These are phyloP conservation scores for Talaromyces sp. DNA, from an alignment of 2,329 filamentous ascomycete genomes.

Conservation along the genomic window DNA sequence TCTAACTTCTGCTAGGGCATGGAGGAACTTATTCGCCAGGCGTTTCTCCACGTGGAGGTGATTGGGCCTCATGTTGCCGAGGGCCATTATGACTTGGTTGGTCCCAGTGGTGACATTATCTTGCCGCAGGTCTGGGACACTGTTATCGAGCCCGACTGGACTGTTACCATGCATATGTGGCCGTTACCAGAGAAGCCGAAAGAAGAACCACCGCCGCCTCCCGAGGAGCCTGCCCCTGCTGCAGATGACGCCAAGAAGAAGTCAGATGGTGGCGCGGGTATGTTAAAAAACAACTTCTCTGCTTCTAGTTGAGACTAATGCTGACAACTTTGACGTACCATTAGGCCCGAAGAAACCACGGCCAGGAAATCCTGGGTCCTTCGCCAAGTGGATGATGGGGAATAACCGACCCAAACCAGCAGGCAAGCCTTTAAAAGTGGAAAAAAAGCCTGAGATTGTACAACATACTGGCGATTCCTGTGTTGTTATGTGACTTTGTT, in stretches of 20 bases:
- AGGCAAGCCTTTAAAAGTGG: conserved; percentile 40
- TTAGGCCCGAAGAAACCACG: conserved; percentile 28
- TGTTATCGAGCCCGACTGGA: conserved; percentile 72
- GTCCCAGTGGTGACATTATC: conserved; percentile 76
- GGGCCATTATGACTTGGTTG: conserved; percentile 74
- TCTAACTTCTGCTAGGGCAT: conserved; percentile 57
- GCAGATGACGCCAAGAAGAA: conserved; percentile 28
- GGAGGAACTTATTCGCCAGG: conserved; percentile 80
- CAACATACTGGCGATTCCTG: conserved; percentile 24
- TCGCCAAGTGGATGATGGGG: conserved; percentile 43
- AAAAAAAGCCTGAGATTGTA: conserved; percentile 41
- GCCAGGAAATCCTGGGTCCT: conserved; percentile 26
- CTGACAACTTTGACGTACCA: conserved; percentile 2
- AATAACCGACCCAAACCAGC: conserved; percentile 20
- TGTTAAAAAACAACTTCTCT: conserved; percentile 12
- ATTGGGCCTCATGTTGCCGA: conserved; percentile 71
- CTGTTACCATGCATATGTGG: conserved; percentile 64
- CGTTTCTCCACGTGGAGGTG: conserved; percentile 71
- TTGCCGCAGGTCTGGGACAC: conserved; percentile 77
- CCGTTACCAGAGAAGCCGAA: conserved; percentile 51
- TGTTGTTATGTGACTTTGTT: conserved; percentile 25
- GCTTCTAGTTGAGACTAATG: not conserved
- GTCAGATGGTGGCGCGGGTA: conserved; percentile 26
- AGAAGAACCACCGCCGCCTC: conserved; percentile 30
- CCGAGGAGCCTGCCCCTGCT: conserved; percentile 17